Evolutionary conservation across 306 rosid species (phyloP).

Genomic region (Rubus parviflorus): DNA sequence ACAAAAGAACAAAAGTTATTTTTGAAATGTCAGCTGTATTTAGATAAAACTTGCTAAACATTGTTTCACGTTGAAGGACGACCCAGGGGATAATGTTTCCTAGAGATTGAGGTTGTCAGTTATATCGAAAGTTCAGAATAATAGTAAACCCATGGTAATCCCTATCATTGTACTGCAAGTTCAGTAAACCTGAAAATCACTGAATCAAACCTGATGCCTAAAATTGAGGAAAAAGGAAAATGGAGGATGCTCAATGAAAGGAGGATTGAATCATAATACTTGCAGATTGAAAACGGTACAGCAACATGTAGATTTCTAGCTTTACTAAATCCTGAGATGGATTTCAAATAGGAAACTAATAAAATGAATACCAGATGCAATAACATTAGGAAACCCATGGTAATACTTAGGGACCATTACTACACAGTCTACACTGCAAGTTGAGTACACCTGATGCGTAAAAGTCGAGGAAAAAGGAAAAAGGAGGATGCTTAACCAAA

Average conservation of each 20-base stretch:
- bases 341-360: not conserved
- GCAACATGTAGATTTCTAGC: not conserved
- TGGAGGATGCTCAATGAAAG: not conserved
- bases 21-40: too few relatives aligned
- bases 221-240: not conserved
- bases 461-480: not conserved
- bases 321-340: not conserved
- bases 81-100: not conserved
- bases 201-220: not conserved
- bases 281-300: not conserved
- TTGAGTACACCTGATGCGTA: not conserved
- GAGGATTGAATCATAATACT: not conserved
- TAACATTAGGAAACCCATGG: not conserved
- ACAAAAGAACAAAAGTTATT: not conserved
- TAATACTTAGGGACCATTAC: not conserved
- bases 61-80: not conserved
- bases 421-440: not conserved
- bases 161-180: not conserved
- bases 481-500: too few relatives aligned
- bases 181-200: not conserved
- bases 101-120: not conserved
- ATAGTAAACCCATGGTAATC: not conserved
- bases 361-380: not conserved
- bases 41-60: not conserved
- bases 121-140: not conserved